phyloP scores from a whole-genome alignment of 768 basidiomycete genomes.

The Tremella fuciformis region DNA sequence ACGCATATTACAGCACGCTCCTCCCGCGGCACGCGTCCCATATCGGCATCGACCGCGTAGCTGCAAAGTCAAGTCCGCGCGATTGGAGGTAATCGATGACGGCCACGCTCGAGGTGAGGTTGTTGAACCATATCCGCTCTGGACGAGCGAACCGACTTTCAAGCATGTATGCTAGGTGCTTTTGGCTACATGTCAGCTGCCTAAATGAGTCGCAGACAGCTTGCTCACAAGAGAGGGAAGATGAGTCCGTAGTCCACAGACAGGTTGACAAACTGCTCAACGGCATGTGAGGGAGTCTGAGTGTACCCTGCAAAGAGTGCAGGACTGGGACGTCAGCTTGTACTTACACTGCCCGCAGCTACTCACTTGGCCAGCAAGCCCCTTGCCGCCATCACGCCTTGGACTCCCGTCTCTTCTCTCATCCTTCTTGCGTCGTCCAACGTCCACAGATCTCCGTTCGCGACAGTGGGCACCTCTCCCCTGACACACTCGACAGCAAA shows the following conservation, averaged over 20 bases:
- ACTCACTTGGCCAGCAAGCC: constrained; percentile 56
- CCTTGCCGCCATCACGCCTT: constrained; percentile 57
- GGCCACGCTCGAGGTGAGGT: constrained; percentile 49
- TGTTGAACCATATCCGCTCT: constrained; percentile 54
- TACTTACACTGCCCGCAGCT: neutral
- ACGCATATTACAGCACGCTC: neutral
- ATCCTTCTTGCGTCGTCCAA: constrained; percentile 51
- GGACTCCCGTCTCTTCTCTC: constrained; percentile 51
- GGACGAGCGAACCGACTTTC: constrained; percentile 46
- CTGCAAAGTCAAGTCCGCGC: constrained; percentile 35
- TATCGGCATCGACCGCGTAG: constrained; percentile 10
- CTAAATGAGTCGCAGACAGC: neutral
- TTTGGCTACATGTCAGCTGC: constrained; percentile 42
- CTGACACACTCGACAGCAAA: constrained; percentile 55
- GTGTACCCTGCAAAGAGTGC: constrained; percentile 55
- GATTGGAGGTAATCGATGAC: constrained; percentile 54
- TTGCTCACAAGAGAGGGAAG: constrained; percentile 52
- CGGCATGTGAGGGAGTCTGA: constrained; percentile 51
- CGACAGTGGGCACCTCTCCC: constrained; percentile 54
- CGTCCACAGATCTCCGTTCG: constrained; percentile 57
- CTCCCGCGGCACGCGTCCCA: constrained; percentile 39
- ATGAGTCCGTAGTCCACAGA: constrained; percentile 52
- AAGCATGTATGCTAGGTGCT: constrained; percentile 56
- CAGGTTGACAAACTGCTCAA: constrained; percentile 53
- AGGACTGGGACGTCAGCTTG: constrained; percentile 27